Percentiles rank a stretch among this genome's conserved stretches.
These are phyloP conservation scores for Eutrema salsugineum DNA, from an alignment of 441 rosid genomes.

Conservation along the genomic window DNA sequence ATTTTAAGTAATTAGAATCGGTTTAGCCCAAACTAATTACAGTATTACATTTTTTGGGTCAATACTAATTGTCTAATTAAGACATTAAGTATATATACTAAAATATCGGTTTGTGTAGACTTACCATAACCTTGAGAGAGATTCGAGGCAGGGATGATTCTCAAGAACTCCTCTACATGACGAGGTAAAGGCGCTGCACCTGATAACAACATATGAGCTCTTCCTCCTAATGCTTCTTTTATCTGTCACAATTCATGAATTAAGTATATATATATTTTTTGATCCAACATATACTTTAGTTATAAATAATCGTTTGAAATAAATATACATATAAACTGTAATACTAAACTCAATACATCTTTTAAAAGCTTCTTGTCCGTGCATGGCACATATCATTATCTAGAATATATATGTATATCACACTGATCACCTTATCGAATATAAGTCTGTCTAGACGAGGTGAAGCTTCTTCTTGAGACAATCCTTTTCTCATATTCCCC, in stretches of 20 bases:
- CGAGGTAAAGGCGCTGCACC: conserved; percentile 95
- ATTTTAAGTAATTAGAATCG: background rate
- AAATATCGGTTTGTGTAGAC: background rate
- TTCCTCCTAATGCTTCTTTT: conserved; percentile 79
- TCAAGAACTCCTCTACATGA: conserved; percentile 85
- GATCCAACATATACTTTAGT: background rate
- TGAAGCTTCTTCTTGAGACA: conserved; percentile 76
- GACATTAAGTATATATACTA: background rate
- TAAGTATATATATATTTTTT: background rate
- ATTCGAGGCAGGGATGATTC: conserved; percentile 74
- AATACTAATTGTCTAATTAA: no score
- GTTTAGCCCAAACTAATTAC: background rate
- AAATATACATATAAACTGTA: no score
- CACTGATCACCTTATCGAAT: conserved; percentile 70
- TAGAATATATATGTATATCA: background rate
- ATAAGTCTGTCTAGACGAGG: conserved; percentile 76
- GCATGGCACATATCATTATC: background rate
- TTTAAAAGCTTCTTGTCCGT: background rate
- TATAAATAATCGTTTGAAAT: background rate
- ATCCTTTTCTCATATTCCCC: conserved; percentile 61
- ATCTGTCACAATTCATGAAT: conserved; percentile 39
- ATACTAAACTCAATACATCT: background rate
- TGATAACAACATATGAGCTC: conserved; percentile 66
- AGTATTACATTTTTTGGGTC: no score
- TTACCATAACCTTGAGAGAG: conserved; percentile 94